Base-by-base conservation (phyloP, 2,329 filamentous ascomycete genomes). In the Sclerotinia spermophila region DNA sequence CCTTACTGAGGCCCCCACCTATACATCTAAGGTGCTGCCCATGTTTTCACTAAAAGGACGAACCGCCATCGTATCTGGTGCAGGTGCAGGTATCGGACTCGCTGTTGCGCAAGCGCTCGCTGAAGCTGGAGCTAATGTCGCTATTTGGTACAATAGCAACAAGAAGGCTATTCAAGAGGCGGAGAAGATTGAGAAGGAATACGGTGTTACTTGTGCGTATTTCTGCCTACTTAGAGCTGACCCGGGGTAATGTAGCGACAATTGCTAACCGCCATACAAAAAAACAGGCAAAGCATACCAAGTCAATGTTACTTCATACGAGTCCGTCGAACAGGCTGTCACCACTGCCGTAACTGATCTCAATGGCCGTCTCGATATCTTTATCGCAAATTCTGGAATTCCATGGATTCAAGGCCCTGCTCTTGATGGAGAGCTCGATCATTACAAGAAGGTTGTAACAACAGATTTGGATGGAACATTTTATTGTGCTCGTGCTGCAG, bases 341-440 rank as follows among this genome's bases (percentile, higher is more conserved):
- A 81, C 85, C 48, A 77, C 81, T 24, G 83, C 85, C 15, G 82
- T 90, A 55, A 80, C 84, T 72, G 80, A 94, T 24, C 91, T 94
- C 81, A 89, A 91, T 77, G 89, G 89, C 71, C 87, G 91, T 7
- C 86, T 95, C 13, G 92, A 94, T 76, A 84, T 93, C 74, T 93
- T 95, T 76, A 87, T 94, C 59, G 92, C 92, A 75, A 95, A 96
- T 78, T 89, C 90, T 21, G 92, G 92, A 67, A 89, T 94, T 68
- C 85, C 89, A 0, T 94, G 91, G 91, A 89, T 86, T 2, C 84
- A 92, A 71, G 90, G 90, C 0, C 79, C 88, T 13, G 88, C 91
- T 78, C 83, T 92, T 48, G 89, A 92, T 72, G 90, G 89, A 35
- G 82, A 86, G 7, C 78, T 89, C 27, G 85, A 88, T 27, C 86